phyloP scores from a whole-genome alignment of 345 rosid species.

The Eucalyptus cloeziana region DNA sequence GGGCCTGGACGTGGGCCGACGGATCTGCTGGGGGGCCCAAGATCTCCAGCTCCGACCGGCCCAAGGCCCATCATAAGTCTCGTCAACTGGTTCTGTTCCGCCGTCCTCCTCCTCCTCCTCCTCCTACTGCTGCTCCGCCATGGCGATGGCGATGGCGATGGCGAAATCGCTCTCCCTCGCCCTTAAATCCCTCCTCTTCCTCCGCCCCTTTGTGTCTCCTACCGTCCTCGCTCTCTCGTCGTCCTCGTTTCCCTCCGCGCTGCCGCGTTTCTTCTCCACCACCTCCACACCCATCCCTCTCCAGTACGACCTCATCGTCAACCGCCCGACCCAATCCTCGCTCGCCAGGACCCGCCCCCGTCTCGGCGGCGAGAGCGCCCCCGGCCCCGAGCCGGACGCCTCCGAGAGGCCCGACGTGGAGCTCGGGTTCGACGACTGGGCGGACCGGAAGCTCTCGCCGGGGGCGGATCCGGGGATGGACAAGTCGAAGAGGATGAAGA shows the following conservation, averaged over 20 bases:
- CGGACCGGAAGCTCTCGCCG: constrained; percentile 43
- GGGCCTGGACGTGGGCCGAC: neutral
- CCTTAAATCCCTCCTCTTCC: constrained; percentile 4
- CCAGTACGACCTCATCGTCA: constrained; percentile 79
- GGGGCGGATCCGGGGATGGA: constrained; percentile 40
- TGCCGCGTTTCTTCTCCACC: constrained; percentile 21
- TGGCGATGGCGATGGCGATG: neutral
- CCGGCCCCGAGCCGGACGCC: constrained; percentile 14
- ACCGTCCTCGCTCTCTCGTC: constrained; percentile 13
- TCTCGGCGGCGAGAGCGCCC: constrained; percentile 8
- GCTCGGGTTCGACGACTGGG: constrained; percentile 66
- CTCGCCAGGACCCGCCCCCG: constrained; percentile 26
- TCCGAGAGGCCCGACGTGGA: constrained; percentile 20
- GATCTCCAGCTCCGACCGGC: neutral
- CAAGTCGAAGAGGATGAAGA: constrained; percentile 69
- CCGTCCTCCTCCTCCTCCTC: too few relatives aligned
- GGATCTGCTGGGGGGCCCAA: neutral
- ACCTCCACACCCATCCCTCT: constrained; percentile 69
- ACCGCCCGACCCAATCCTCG: constrained; percentile 46
- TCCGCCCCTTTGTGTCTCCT: constrained; percentile 23
- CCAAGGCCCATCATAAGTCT: neutral
- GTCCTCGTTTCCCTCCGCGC: neutral
- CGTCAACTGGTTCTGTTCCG: neutral
- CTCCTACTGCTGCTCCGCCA: neutral
- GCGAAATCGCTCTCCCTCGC: constrained; percentile 3